phyloP scores from a whole-genome alignment of 306 rosid genomes.

The Trifolium pratense region DNA sequence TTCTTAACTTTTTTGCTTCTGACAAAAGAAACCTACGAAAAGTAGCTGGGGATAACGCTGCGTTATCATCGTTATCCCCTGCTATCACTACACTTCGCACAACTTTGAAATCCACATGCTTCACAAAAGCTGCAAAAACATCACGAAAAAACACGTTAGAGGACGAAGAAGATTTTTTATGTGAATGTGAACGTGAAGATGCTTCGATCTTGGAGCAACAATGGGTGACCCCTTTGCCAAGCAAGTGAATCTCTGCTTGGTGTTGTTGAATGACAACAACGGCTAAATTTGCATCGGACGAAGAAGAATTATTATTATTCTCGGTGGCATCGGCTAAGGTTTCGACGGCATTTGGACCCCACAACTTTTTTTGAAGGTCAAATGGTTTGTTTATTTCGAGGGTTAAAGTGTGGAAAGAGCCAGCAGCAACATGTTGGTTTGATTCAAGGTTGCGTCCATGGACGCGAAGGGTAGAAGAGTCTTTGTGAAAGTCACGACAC shows the following conservation, averaged over 20 bases:
- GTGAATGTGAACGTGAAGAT: background rate
- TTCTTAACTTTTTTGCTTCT: slow-evolving; percentile 41
- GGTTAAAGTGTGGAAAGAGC: slow-evolving; percentile 47
- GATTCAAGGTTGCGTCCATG: slow-evolving; percentile 41
- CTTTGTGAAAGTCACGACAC: slow-evolving; percentile 40
- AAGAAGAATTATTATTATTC: background rate
- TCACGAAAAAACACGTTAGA: slow-evolving; percentile 22
- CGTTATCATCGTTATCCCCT: background rate
- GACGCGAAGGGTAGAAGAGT: slow-evolving; percentile 47
- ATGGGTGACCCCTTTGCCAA: slow-evolving; percentile 27
- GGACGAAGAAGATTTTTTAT: background rate
- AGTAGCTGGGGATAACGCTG: background rate
- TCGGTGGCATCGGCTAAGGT: slow-evolving; percentile 19
- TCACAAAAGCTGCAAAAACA: slow-evolving; percentile 25
- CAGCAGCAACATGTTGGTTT: slow-evolving; percentile 23
- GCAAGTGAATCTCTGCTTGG: slow-evolving; percentile 40
- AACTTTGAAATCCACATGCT: slow-evolving; percentile 38
- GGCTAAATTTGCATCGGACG: slow-evolving; percentile 9
- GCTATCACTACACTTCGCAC: slow-evolving; percentile 38
- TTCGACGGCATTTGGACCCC: slow-evolving; percentile 16
- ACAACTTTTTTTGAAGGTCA: slow-evolving; percentile 38
- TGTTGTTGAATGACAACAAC: slow-evolving; percentile 28
- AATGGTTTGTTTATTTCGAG: slow-evolving; percentile 39
- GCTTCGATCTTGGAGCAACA: slow-evolving; percentile 35
- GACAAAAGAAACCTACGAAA: slow-evolving; percentile 25